phyloP scores from a whole-genome alignment of 2,329 filamentous ascomycete species.

The Calonectria pseudoturangicola region DNA sequence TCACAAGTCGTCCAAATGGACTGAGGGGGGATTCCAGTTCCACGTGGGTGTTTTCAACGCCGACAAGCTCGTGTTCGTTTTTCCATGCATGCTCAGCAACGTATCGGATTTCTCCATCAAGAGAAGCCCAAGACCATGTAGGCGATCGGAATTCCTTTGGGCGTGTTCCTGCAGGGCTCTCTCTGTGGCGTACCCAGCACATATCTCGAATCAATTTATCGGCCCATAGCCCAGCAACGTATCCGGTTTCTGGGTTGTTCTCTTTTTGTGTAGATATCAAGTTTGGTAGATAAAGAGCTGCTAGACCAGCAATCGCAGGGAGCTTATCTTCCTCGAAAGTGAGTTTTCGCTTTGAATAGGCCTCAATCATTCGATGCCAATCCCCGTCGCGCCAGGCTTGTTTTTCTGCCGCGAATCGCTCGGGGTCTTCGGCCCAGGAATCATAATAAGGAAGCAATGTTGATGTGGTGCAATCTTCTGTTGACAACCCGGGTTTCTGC shows the following conservation, averaged over 20 bases:
- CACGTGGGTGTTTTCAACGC: neutral
- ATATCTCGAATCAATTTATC: neutral
- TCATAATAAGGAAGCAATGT: neutral
- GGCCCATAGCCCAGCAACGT: constrained; percentile 2
- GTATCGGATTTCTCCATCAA: neutral
- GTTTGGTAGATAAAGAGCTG: neutral
- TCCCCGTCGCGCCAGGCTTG: no score
- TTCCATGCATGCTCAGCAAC: no score
- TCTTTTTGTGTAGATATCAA: neutral
- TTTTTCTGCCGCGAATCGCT: no score
- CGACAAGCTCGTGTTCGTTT: neutral
- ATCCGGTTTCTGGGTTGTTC: neutral
- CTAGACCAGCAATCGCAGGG: constrained; percentile 8
- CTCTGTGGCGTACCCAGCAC: neutral
- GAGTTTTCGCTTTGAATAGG: neutral
- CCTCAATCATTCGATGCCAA: neutral
- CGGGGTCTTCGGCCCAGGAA: neutral
- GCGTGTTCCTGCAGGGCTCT: neutral
- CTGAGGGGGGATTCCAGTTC: neutral
- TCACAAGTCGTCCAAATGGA: neutral
- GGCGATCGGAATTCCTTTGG: neutral
- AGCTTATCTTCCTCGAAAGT: neutral
- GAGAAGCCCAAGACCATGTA: constrained; percentile 11
- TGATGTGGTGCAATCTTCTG: neutral
- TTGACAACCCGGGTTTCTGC: neutral